Evolutionary conservation across 73 alveolate species (phyloP).

Genomic region (Tetrahymena borealis): DNA sequence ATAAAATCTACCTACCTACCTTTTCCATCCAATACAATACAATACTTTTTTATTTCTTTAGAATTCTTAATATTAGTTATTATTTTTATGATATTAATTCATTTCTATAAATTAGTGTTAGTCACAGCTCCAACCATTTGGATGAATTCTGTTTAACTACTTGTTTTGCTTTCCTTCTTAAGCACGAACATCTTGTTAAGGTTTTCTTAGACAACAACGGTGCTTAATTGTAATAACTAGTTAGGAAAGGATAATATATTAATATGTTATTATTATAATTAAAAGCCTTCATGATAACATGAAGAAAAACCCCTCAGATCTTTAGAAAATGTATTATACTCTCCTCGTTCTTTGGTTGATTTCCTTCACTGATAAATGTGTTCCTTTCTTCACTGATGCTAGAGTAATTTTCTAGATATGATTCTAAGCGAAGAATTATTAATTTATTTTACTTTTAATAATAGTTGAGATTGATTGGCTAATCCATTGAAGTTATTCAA

Average conservation of each 20-base stretch:
- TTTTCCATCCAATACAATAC: too few species aligned
- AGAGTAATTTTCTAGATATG: not conserved
- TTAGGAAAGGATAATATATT: not conserved
- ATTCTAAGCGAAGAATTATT: not conserved
- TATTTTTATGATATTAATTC: too few species aligned
- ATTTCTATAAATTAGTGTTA: not conserved
- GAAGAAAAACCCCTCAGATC: constrained; percentile 24
- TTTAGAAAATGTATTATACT: constrained; percentile 23
- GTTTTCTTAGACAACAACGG: not conserved
- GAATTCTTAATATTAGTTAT: too few species aligned
- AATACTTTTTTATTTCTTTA: too few species aligned
- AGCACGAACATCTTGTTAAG: not conserved
- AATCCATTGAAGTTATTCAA: constrained; percentile 30
- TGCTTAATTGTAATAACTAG: not conserved
- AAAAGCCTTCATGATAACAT: not conserved
- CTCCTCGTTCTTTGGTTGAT: constrained; percentile 29
- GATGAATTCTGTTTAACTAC: not conserved
- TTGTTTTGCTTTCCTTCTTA: not conserved
- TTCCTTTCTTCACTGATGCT: constrained; percentile 20
- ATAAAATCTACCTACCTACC: too few species aligned
- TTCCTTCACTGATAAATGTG: constrained; percentile 4
- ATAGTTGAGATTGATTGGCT: constrained; percentile 8
- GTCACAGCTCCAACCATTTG: not conserved
- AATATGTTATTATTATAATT: not conserved
- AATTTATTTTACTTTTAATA: not conserved